A percentile compares a stretch with the other conserved stretches of the same genome.
Evolutionary conservation across 805 yeast species (phyloP).

Genomic region (Suhomyces sp.): DNA sequence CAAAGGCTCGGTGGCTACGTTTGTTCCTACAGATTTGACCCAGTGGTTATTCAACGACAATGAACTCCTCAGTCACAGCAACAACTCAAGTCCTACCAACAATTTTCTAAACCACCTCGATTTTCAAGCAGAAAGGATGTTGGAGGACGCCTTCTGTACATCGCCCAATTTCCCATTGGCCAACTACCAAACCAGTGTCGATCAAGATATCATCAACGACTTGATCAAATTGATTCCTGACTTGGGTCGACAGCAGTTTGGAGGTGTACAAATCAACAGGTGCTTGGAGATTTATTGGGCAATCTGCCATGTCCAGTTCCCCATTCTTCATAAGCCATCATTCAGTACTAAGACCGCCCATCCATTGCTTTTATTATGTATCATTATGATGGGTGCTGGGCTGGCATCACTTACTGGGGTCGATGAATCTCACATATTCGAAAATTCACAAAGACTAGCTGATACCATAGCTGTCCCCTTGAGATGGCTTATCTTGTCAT

Average conservation of each 20-base stretch:
- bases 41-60: conserved; percentile 6
- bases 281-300: conserved; percentile 6
- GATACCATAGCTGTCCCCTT: conserved; percentile 6
- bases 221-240: background rate
- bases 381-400: conserved; percentile 8
- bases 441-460: conserved; percentile 1
- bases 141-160: conserved; percentile 3
- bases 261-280: background rate
- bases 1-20: background rate
- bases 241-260: background rate
- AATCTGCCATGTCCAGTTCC: conserved; percentile 6
- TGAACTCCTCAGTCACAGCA: conserved; percentile 1
- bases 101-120: background rate
- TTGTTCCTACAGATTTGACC: conserved; percentile 2
- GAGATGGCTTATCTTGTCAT: conserved; percentile 6
- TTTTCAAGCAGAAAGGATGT: conserved; percentile 1
- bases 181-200: background rate
- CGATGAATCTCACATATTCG: background rate
- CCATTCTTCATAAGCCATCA: conserved; percentile 7
- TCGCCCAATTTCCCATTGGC: conserved; percentile 3
- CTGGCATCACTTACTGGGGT: background rate
- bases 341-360: conserved; percentile 4
- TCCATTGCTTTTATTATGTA: conserved; percentile 4
- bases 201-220: background rate
- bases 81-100: conserved; percentile 2